These are phyloP conservation scores for Nicotiana obtusifolia DNA, from an alignment of 257 asterid genomes.

Conservation along the genomic window DNA sequence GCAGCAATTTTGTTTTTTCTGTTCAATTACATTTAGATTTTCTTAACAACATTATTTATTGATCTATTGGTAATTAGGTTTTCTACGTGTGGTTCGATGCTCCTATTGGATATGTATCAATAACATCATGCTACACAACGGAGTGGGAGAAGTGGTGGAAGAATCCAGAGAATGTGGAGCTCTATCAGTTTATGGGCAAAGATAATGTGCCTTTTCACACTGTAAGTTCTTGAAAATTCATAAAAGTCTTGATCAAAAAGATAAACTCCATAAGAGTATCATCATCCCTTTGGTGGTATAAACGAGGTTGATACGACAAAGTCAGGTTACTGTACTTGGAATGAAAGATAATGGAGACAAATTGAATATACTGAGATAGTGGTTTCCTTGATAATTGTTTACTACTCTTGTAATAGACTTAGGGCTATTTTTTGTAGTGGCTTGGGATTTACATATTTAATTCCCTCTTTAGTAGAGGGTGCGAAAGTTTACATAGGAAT, in stretches of 20 bases:
- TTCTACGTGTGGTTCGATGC: conserved; percentile 98
- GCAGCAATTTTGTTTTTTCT: neutral
- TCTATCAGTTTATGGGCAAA: conserved; percentile 96
- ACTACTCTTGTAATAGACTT: neutral
- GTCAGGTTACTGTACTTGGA: neutral
- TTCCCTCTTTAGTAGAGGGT: neutral
- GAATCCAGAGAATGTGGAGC: conserved; percentile 87
- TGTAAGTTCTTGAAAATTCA: conserved; percentile 35
- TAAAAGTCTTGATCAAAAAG: neutral
- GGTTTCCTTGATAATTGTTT: neutral
- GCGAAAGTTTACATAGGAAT: neutral
- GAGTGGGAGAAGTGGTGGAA: conserved; percentile 99
- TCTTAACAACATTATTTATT: neutral
- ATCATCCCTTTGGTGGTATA: neutral
- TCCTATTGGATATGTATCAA: conserved; percentile 89
- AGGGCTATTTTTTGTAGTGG: neutral
- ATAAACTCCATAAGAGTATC: neutral
- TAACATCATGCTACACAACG: conserved; percentile 78
- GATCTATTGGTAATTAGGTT: conserved; percentile 42
- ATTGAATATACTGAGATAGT: neutral
- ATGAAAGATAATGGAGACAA: neutral
- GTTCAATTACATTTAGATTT: neutral
- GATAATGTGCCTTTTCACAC: conserved; percentile 96
- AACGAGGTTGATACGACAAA: neutral
- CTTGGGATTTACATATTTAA: neutral